These are phyloP conservation scores for Epichloe scottii DNA, from an alignment of 2,329 filamentous ascomycete species.

Conservation along the genomic window DNA sequence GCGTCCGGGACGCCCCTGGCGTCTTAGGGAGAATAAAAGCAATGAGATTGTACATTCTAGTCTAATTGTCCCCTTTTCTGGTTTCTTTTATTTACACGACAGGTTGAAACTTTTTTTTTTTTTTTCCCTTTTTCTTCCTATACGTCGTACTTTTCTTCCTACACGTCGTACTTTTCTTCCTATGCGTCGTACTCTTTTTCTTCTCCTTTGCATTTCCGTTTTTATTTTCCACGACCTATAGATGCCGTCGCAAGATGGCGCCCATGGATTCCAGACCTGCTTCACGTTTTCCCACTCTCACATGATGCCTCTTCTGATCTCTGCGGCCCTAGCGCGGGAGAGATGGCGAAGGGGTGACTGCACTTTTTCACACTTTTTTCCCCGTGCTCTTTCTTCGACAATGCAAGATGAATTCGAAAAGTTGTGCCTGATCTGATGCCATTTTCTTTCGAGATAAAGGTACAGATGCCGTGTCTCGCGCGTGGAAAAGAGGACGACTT, in stretches of 20 bases:
- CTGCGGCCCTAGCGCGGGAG: not conserved
- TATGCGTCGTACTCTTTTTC: not conserved
- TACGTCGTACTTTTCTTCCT: not conserved
- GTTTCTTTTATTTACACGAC: not conserved
- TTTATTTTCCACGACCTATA: constrained; percentile 18
- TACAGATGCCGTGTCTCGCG: no score
- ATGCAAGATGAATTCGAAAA: not conserved
- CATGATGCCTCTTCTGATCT: not conserved
- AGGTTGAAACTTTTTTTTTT: constrained; percentile 16
- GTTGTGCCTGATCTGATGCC: not conserved
- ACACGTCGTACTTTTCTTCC: constrained; percentile 6
- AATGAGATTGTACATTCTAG: constrained; percentile 23
- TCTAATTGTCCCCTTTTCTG: not conserved
- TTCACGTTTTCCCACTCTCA: constrained; percentile 2
- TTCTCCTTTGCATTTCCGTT: not conserved
- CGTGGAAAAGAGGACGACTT: no score
- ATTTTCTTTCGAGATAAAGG: not conserved
- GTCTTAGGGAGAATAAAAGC: constrained; percentile 13
- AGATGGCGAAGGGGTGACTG: not conserved
- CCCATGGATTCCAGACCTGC: constrained; percentile 10
- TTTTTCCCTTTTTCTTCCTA: constrained; percentile 15
- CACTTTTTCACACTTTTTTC: no score
- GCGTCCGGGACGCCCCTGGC: constrained; percentile 21
- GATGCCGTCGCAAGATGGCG: constrained; percentile 19
- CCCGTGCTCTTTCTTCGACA: not conserved